A percentile compares a stretch with the other conserved stretches of the same genome.
phyloP scores from a whole-genome alignment of 2,329 filamentous ascomycete genomes.

The Endothia cerciana region DNA sequence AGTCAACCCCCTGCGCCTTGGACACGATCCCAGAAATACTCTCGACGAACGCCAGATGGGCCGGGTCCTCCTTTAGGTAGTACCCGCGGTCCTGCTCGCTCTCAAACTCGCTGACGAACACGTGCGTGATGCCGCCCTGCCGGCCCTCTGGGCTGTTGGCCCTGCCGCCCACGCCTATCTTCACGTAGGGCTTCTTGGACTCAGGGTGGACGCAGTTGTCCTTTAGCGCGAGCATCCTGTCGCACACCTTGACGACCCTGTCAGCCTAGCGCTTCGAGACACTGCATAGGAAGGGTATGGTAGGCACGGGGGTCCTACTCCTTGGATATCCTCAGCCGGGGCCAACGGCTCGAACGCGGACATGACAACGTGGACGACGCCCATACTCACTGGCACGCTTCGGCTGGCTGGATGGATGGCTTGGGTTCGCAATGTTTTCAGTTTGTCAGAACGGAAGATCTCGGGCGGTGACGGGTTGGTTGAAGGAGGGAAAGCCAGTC shows the following conservation, averaged over 20 bases:
- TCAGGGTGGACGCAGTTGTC: constrained; percentile 64
- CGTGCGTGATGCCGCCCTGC: constrained; percentile 68
- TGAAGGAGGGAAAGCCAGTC: background rate
- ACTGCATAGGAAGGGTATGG: background rate
- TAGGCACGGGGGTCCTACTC: constrained; percentile 48
- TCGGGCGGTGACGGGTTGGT: background rate
- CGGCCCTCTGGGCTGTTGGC: constrained; percentile 65
- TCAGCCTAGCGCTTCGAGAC: constrained; percentile 1
- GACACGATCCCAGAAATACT: constrained; percentile 51
- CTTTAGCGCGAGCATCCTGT: constrained; percentile 52
- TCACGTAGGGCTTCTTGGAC: constrained; percentile 63
- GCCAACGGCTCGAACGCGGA: constrained; percentile 65
- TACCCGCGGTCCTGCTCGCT: constrained; percentile 67
- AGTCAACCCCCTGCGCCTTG: constrained; percentile 64
- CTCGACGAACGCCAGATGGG: constrained; percentile 63
- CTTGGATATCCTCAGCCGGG: constrained; percentile 53
- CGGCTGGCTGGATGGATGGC: background rate
- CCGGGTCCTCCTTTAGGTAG: constrained; percentile 68
- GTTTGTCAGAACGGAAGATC: too few species aligned
- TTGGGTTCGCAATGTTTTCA: background rate
- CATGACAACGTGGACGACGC: constrained; percentile 70
- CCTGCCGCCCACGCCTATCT: constrained; percentile 58
- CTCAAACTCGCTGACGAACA: constrained; percentile 70
- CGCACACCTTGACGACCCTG: constrained; percentile 35
- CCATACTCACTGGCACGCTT: constrained; percentile 47